phyloP scores from a whole-genome alignment of 176 grass and related monocot genomes.

The Coix lacrymajobi region DNA sequence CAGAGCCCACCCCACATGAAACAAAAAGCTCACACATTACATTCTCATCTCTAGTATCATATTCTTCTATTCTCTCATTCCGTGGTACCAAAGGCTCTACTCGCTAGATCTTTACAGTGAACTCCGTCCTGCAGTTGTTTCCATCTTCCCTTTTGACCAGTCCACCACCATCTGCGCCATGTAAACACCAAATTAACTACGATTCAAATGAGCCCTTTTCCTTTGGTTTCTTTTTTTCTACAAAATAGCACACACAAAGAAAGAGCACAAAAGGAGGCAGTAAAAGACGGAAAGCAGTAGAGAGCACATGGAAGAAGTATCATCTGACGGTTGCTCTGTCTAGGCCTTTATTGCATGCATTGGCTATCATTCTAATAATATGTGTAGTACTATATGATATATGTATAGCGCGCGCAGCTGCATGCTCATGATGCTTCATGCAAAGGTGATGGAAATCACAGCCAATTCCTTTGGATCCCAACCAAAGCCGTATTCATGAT shows the following conservation, averaged over 20 bases:
- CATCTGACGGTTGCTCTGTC: slow-evolving; percentile 21
- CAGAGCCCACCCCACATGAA: slow-evolving; percentile 38
- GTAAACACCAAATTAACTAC: background rate
- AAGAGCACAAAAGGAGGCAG: background rate
- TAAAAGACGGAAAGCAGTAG: slow-evolving; percentile 19
- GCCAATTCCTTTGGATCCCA: slow-evolving; percentile 40
- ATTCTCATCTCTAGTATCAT: slow-evolving; percentile 14
- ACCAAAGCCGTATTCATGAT: slow-evolving; percentile 11
- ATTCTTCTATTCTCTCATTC: slow-evolving; percentile 26
- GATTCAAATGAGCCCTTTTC: slow-evolving; percentile 15
- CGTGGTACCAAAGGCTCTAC: background rate
- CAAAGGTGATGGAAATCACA: slow-evolving; percentile 16
- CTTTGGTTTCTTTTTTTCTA: background rate
- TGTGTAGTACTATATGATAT: too few relatives aligned
- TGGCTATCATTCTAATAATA: too few relatives aligned
- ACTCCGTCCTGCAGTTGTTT: background rate
- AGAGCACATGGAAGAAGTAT: slow-evolving; percentile 23
- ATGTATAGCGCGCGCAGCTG: slow-evolving; percentile 3
- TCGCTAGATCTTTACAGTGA: background rate
- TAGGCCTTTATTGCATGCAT: background rate
- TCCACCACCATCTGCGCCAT: background rate
- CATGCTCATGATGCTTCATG: slow-evolving; percentile 28
- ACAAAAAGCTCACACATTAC: slow-evolving; percentile 39
- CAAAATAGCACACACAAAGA: slow-evolving; percentile 20
- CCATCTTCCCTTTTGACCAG: slow-evolving; percentile 39